phyloP scores from a whole-genome alignment of 371 early-diverging fungal species.

The Mortierella sp. region DNA sequence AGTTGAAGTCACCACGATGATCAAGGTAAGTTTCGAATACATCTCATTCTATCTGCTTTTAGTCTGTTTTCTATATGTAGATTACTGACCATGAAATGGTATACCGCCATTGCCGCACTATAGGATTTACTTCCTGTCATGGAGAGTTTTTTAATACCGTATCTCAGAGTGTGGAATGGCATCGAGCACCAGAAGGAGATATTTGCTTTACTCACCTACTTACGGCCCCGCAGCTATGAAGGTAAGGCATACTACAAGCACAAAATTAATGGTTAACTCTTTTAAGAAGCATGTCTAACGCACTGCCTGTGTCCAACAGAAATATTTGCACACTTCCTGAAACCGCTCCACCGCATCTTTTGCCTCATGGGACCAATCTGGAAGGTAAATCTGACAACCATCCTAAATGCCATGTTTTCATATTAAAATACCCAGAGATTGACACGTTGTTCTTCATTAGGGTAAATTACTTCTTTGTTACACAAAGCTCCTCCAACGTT shows the following conservation, averaged over 20 bases:
- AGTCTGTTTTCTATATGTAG: too few relatives aligned
- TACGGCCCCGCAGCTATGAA: conserved; percentile 62
- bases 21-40: conserved; percentile 55
- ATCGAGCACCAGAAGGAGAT: conserved; percentile 62
- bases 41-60: background rate
- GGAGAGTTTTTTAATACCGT: conserved; percentile 61
- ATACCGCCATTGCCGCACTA: too few relatives aligned
- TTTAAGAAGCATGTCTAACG: background rate
- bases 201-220: conserved; percentile 61
- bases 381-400: conserved; percentile 56
- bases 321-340: conserved; percentile 51
- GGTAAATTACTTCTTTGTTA: conserved; percentile 62
- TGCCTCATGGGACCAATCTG: conserved; percentile 60
- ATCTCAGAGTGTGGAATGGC: conserved; percentile 67
- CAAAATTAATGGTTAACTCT: background rate
- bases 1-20: conserved; percentile 57
- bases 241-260: conserved; percentile 60
- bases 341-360: conserved; percentile 62
- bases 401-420: background rate
- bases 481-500: conserved; percentile 61
- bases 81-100: too few relatives aligned
- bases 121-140: conserved; percentile 66
- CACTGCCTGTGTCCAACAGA: conserved; percentile 24
- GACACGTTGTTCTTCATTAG: conserved; percentile 19
- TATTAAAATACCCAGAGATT: background rate